A percentile compares a stretch with the other conserved stretches of the same genome.
These are phyloP conservation scores for Fusarium liriodendri DNA, from an alignment of 2,329 filamentous ascomycete species.

Conservation along the genomic window DNA sequence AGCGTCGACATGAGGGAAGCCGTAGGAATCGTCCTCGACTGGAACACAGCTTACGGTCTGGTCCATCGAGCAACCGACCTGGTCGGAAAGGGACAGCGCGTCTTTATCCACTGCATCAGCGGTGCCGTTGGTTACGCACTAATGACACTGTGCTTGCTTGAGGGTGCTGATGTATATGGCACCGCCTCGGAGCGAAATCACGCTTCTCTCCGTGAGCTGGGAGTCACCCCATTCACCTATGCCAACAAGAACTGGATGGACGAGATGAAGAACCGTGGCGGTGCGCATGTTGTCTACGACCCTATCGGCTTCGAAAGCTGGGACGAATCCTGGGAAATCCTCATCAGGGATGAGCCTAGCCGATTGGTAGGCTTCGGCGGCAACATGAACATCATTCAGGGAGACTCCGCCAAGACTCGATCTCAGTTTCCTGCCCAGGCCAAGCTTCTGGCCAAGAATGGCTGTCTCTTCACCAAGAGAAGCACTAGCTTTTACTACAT, in stretches of 20 bases:
- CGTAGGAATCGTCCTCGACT: conserved; percentile 56
- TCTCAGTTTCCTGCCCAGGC: conserved; percentile 46
- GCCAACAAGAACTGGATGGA: conserved; percentile 61
- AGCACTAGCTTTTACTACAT: conserved; percentile 52
- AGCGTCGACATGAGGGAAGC: conserved; percentile 55
- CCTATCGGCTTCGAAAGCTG: conserved; percentile 62
- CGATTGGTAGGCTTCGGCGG: conserved; percentile 53
- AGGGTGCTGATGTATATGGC: conserved; percentile 61
- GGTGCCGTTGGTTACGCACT: conserved; percentile 60
- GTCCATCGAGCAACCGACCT: conserved; percentile 50
- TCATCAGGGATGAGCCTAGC: conserved; percentile 49
- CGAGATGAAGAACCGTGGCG: conserved; percentile 57
- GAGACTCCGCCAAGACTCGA: conserved; percentile 45
- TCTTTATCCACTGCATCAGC: conserved; percentile 63
- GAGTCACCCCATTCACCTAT: conserved; percentile 59
- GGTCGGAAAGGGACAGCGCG: conserved; percentile 56
- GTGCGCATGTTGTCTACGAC: conserved; percentile 60
- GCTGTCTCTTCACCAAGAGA: conserved; percentile 42
- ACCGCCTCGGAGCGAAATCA: conserved; percentile 61
- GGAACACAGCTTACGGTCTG: conserved; percentile 56
- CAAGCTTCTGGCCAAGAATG: conserved; percentile 50
- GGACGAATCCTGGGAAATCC: conserved; percentile 60
- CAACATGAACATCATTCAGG: conserved; percentile 48
- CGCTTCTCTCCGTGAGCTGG: conserved; percentile 49
- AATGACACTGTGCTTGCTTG: conserved; percentile 54